phyloP scores from a whole-genome alignment of 1,284 basidiomycete species.

The Phylloboletellus chloephorus region DNA sequence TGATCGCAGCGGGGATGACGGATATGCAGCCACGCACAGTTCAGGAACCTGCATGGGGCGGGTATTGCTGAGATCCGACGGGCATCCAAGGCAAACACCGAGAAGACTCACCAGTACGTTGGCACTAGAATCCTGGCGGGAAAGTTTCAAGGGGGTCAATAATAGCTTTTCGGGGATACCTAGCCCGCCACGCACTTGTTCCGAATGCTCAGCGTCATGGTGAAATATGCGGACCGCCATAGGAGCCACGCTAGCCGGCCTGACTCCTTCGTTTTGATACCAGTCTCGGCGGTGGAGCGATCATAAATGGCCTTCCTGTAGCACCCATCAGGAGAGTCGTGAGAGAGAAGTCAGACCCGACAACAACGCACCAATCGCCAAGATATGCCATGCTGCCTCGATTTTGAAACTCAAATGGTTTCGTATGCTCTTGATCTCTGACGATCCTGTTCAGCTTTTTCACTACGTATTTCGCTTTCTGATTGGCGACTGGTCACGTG shows the following conservation, averaged over 20 bases:
- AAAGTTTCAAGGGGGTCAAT: slow-evolving; percentile 6
- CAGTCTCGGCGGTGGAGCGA: slow-evolving; percentile 46
- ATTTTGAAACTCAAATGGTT: slow-evolving; percentile 66
- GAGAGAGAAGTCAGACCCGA: slow-evolving; percentile 7
- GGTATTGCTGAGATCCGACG: slow-evolving; percentile 11
- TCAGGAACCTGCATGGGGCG: slow-evolving; percentile 19
- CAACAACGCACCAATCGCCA: slow-evolving; percentile 56
- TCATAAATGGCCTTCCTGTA: slow-evolving; percentile 75
- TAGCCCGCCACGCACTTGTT: slow-evolving; percentile 55
- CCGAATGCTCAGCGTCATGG: slow-evolving; percentile 68
- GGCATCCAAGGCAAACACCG: slow-evolving; percentile 10
- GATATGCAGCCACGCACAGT: slow-evolving; percentile 17
- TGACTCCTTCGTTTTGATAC: slow-evolving; percentile 58
- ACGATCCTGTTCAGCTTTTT: slow-evolving; percentile 64
- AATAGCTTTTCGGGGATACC: slow-evolving; percentile 8
- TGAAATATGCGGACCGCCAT: slow-evolving; percentile 79
- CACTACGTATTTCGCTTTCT: slow-evolving; percentile 71
- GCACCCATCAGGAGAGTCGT: slow-evolving; percentile 1
- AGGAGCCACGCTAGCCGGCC: slow-evolving; percentile 74
- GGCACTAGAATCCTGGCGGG: slow-evolving; percentile 64
- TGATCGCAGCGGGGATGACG: slow-evolving; percentile 7
- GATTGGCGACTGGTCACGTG: slow-evolving; percentile 60
- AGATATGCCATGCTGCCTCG: slow-evolving; percentile 77
- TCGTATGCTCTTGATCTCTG: slow-evolving; percentile 36
- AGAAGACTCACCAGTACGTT: slow-evolving; percentile 56